Evolutionary conservation across 2,329 filamentous ascomycete genomes (phyloP), one percentile per base, ranked within the genome.

Genomic region (Beauveria sp.): DNA sequence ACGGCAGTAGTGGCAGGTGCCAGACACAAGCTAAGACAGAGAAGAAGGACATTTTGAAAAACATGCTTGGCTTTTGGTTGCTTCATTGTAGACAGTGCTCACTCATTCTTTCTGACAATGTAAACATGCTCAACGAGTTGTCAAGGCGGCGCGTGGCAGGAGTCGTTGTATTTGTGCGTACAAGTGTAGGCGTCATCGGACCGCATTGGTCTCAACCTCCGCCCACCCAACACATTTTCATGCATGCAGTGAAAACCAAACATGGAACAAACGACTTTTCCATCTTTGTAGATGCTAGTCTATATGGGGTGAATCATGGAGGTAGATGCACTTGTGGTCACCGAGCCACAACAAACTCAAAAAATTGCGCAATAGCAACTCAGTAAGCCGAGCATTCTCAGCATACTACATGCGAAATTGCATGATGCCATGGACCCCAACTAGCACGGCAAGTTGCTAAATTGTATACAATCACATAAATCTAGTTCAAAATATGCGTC

Each of bases 1-100:
- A 67, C 43, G 31, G 71, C 65, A 4, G 77, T 81, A 62, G 77
- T 72, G n/a, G 85, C 62, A 1, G 83, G 84, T 2, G 86, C 74
- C 58, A 77, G 72, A 3, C 75, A 40, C 5, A 76, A 40, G 58
- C 70, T 72, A 40, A 77, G 65, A 18, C 66, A 7, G 16, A 70
- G 38, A 31, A 70, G 65, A 22, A 55, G 38, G 6, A 66, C 51
- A 42, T 71, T 71, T 63, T 71, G 68, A 34, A 66, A 57, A 20
- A 66, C 31, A 46, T 70, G 67, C 12, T 20, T 48, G 10, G 26
- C 20, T 10, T 31, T 28, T 24, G 22, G n/a, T 45, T 56, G 53
- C 40, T 56, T 34, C 53, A 56, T 56, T 28, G 16, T 28, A n/a
- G 38, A 6, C 16, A 16, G 16, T 34, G 18, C 3, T 28, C 10